Conservation (phyloP, 108 stramenopile genomes). For the Poteriospumella lacustris region DNA sequence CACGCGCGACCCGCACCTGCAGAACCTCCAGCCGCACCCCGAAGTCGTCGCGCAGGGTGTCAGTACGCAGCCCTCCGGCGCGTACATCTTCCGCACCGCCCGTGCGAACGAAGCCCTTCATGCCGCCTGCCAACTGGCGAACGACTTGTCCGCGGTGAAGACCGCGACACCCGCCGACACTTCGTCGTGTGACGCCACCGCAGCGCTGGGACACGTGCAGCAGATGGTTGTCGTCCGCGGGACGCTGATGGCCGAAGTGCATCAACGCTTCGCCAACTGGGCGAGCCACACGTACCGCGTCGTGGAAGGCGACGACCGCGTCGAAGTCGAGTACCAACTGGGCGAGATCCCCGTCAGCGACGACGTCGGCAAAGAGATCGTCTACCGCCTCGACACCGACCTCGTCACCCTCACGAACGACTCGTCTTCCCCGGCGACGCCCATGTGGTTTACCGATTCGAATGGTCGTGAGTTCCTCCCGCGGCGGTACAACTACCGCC, state of each 20-base stretch:
- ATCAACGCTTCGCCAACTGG: slow-evolving; percentile 69
- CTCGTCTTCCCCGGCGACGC: too few relatives aligned
- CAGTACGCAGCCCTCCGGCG: slow-evolving; percentile 71
- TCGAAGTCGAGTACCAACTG: slow-evolving; percentile 82
- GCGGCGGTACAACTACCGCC: slow-evolving; percentile 53
- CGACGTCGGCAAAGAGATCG: slow-evolving; percentile 54
- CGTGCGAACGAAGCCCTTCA: slow-evolving; percentile 40
- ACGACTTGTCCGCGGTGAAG: too few relatives aligned
- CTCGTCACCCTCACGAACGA: slow-evolving; percentile 61
- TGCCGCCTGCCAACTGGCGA: too few relatives aligned
- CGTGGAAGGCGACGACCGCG: slow-evolving; percentile 52
- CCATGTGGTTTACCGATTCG: slow-evolving; percentile 82
- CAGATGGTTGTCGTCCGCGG: neutral
- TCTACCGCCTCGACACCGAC: slow-evolving; percentile 60
- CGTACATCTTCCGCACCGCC: slow-evolving; percentile 89
- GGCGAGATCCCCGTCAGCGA: slow-evolving; percentile 72
- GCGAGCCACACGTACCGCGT: slow-evolving; percentile 73
- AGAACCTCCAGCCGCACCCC: too few relatives aligned
- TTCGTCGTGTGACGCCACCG: too few relatives aligned
- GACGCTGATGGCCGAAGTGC: slow-evolving; percentile 57
- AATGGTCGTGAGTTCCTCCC: slow-evolving; percentile 85
- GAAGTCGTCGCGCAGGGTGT: too few relatives aligned
- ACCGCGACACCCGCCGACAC: too few relatives aligned
- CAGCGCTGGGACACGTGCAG: slow-evolving; percentile 4
- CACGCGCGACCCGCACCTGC: too few relatives aligned